These are phyloP conservation scores for Teunomyces aglyptinius DNA, from an alignment of 805 yeast genomes.

Conservation along the genomic window DNA sequence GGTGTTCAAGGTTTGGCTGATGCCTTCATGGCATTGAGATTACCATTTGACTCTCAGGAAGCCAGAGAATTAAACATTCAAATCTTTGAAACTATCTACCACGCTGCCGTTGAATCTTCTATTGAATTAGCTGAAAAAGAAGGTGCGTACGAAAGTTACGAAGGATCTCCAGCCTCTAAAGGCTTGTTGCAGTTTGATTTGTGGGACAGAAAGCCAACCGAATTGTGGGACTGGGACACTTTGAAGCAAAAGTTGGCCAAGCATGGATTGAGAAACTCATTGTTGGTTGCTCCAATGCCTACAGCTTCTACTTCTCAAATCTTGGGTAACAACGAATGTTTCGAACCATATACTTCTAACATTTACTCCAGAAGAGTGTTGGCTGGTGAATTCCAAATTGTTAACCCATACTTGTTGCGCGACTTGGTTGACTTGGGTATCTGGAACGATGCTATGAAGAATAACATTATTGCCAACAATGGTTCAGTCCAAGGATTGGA, in stretches of 20 bases:
- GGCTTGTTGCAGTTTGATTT: conserved; percentile 57
- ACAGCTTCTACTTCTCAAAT: conserved; percentile 67
- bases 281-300: conserved; percentile 65
- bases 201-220: conserved; percentile 60
- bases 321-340: conserved; percentile 60
- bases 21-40: conserved; percentile 52
- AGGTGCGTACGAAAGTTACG: conserved; percentile 50
- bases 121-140: conserved; percentile 51
- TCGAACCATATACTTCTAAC: conserved; percentile 62
- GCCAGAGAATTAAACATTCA: conserved; percentile 57
- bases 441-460: conserved; percentile 59
- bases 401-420: conserved; percentile 55
- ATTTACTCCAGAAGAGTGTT: conserved; percentile 62
- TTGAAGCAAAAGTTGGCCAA: conserved; percentile 48
- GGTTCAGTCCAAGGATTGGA: conserved; percentile 58
- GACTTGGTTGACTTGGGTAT: conserved; percentile 58
- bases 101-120: conserved; percentile 58
- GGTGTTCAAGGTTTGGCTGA: conserved; percentile 68
- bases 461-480: conserved; percentile 52
- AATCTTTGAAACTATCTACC: conserved; percentile 61
- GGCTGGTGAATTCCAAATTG: conserved; percentile 65
- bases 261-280: conserved; percentile 56
- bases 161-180: conserved; percentile 60
- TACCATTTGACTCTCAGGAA: conserved; percentile 57
- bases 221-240: conserved; percentile 54